These are phyloP conservation scores for Lactifluus subvellereus DNA, from an alignment of 768 basidiomycete species.

Conservation along the genomic window DNA sequence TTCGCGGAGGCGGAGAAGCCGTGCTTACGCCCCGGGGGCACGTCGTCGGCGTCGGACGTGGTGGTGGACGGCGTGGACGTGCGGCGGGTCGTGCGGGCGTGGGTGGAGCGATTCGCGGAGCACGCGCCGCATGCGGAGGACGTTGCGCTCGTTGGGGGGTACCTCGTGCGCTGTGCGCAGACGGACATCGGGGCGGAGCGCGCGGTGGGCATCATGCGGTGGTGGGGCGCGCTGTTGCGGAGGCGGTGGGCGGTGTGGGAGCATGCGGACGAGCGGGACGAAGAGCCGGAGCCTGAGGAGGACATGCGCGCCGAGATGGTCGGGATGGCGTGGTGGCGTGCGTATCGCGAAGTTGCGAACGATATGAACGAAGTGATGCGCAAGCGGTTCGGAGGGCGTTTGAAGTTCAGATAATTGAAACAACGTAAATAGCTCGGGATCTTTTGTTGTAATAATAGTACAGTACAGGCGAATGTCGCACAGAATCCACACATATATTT, in stretches of 20 bases:
- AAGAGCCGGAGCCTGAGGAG: constrained; percentile 32
- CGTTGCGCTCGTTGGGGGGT: constrained; percentile 68
- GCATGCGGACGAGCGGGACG: constrained; percentile 28
- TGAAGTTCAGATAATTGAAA: constrained; percentile 50
- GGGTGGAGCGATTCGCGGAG: constrained; percentile 62
- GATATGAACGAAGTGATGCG: constrained; percentile 60
- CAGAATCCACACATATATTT: not conserved
- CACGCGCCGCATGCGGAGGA: constrained; percentile 69
- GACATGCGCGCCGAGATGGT: constrained; percentile 36
- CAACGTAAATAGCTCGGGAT: too few relatives aligned
- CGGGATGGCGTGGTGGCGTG: constrained; percentile 76
- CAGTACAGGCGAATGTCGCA: too few relatives aligned
- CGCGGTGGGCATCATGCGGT: constrained; percentile 66
- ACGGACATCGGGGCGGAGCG: constrained; percentile 67
- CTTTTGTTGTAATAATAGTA: too few relatives aligned
- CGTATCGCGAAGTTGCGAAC: constrained; percentile 63
- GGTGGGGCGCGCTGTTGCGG: constrained; percentile 73
- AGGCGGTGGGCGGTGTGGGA: constrained; percentile 59
- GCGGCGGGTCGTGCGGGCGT: constrained; percentile 61
- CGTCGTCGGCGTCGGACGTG: constrained; percentile 31
- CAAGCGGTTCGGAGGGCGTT: constrained; percentile 64
- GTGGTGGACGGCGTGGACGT: constrained; percentile 69
- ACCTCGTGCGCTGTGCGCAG: constrained; percentile 62
- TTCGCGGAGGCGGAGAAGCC: constrained; percentile 53
- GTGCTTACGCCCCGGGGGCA: constrained; percentile 38